phyloP scores from a whole-genome alignment of 176 grass and related monocot genomes.

The Oryza punctata region DNA sequence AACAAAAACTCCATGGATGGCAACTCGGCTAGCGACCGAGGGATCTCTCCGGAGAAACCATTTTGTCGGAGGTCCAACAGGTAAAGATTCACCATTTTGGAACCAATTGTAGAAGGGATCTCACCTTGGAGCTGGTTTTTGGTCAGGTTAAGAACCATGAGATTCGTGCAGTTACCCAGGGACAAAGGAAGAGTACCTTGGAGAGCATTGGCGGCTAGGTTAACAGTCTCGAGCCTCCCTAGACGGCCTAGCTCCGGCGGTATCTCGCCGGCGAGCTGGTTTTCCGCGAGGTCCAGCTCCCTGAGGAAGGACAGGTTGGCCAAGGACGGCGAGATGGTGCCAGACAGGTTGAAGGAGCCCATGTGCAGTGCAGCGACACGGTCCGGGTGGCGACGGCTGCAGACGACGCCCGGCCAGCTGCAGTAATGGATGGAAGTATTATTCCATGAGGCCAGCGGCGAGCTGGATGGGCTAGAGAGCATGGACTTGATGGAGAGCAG shows the following conservation, averaged over 20 bases:
- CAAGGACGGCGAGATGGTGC: not conserved
- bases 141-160: too few relatives aligned
- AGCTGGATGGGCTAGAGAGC: not conserved
- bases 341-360: too few relatives aligned
- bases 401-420: slow-evolving; percentile 28
- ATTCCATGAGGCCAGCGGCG: slow-evolving; percentile 36
- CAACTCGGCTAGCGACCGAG: too few relatives aligned
- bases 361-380: slow-evolving; percentile 24
- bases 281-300: slow-evolving; percentile 6
- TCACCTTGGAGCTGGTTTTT: too few relatives aligned
- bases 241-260: slow-evolving; percentile 27
- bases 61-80: too few relatives aligned
- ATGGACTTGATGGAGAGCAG: slow-evolving; percentile 46
- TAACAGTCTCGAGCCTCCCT: not conserved
- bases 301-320: slow-evolving; percentile 36
- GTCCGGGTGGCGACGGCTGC: slow-evolving; percentile 14
- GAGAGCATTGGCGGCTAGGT: too few relatives aligned
- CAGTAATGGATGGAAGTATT: not conserved
- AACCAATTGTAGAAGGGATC: too few relatives aligned
- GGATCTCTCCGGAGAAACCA: too few relatives aligned
- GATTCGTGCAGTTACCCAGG: too few relatives aligned
- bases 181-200: too few relatives aligned
- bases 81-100: too few relatives aligned
- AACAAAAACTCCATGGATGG: too few relatives aligned
- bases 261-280: slow-evolving; percentile 20